Evolutionary conservation across 2,329 filamentous ascomycete genomes (phyloP).

Genomic region (Aspergillus pseudotamarii): DNA sequence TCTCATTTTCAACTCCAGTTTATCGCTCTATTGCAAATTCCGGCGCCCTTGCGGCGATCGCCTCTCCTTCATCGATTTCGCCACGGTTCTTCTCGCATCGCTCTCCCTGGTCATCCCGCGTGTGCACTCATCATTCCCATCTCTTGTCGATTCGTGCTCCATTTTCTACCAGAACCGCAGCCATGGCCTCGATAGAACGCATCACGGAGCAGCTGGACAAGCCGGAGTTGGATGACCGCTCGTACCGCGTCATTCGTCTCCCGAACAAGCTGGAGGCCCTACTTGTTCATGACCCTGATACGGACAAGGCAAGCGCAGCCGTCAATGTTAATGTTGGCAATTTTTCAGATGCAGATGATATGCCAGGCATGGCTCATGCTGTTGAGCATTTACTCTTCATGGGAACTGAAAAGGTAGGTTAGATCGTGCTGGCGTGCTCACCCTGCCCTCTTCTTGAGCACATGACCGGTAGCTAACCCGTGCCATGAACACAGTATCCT

Average conservation of each 20-base stretch:
- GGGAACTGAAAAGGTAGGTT: constrained; percentile 84
- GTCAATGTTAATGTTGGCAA: constrained; percentile 95
- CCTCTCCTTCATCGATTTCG: constrained; percentile 21
- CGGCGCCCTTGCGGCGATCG: constrained; percentile 17
- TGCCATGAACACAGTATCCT: constrained; percentile 64
- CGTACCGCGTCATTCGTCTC: constrained; percentile 83
- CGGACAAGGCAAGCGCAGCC: constrained; percentile 94
- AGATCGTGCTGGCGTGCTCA: constrained; percentile 1
- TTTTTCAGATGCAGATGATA: constrained; percentile 86
- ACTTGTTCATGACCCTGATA: constrained; percentile 89
- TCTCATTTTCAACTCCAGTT: constrained; percentile 13
- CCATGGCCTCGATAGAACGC: constrained; percentile 42
- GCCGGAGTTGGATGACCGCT: constrained; percentile 80
- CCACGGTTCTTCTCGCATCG: constrained; percentile 18
- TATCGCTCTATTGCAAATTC: constrained; percentile 19
- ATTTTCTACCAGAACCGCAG: constrained; percentile 23
- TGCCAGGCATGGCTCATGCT: constrained; percentile 94
- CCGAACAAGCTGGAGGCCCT: constrained; percentile 87
- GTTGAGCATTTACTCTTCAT: constrained; percentile 97
- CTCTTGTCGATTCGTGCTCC: constrained; percentile 22
- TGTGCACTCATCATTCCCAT: constrained; percentile 18
- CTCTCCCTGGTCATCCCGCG: constrained; percentile 12
- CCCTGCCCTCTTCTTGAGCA: background rate
- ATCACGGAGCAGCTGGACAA: constrained; percentile 77
- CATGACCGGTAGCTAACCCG: constrained; percentile 7